Evolutionary conservation across 176 grass and related monocot genomes (phyloP).

Genomic region (Dendrocalamus sinicus): DNA sequence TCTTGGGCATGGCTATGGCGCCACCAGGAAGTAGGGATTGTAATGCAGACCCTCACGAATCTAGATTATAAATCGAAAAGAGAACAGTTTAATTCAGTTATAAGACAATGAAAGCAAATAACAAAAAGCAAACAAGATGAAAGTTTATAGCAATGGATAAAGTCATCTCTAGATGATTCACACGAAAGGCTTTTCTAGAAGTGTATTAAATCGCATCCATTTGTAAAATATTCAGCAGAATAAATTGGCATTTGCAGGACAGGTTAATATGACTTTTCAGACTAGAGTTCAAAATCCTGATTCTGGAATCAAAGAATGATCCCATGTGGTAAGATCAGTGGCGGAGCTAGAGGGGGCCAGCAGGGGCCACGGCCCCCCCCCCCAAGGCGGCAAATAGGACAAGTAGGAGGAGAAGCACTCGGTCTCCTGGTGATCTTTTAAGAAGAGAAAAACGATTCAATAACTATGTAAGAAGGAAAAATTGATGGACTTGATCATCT

Average conservation of each 20-base stretch:
- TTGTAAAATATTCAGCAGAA: neutral
- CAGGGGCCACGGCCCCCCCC: no score
- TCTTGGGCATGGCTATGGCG: conserved; percentile 99
- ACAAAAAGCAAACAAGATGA: neutral
- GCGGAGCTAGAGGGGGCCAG: no score
- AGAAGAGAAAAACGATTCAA: no score
- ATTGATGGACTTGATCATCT: no score
- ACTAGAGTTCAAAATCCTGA: no score
- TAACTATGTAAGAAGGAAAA: no score
- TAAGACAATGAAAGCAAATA: conserved; percentile 38
- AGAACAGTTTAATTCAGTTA: neutral
- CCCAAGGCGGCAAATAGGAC: no score
- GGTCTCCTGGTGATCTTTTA: no score
- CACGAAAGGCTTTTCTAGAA: neutral
- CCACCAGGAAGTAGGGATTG: conserved; percentile 98
- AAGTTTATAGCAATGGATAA: neutral
- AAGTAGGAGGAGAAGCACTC: no score
- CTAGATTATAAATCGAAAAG: conserved; percentile 45
- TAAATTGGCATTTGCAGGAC: neutral
- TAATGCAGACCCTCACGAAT: conserved; percentile 97
- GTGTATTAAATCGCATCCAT: neutral
- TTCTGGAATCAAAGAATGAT: no score
- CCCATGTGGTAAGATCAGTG: no score
- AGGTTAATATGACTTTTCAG: no score
- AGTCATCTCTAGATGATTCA: neutral